Evolutionary conservation across 1,139 yeast genomes (phyloP), one percentile per base, ranked within the genome.

Genomic region (Candida glucosophila): DNA sequence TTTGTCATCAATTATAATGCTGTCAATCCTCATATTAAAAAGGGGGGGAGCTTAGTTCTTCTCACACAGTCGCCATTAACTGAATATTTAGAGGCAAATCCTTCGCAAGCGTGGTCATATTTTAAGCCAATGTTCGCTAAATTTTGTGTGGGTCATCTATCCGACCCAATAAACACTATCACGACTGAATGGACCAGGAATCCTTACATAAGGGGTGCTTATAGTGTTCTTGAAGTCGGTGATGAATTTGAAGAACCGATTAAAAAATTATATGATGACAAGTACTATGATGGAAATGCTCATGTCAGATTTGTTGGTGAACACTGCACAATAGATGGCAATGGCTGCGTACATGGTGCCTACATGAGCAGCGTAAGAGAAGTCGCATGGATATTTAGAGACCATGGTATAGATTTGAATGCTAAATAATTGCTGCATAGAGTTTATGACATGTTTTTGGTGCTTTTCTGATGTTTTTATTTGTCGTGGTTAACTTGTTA

Each of bases 291-390:
- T 18, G 65, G 68, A 16, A 40, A 48, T n/a, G 39, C 49, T 6
- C 52, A 63, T 10, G 58, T 83, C 5, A 57, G 90, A 27, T 83
- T 83, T 55, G 94, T 93, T 0, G 95, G 95, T 8, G 95, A 83
- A 47, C 94, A 81, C 43, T 73, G 92, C 2, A 67, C 70, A 14
- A 53, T 65, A 39, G 83, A 78, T 32, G 94, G 93, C 5, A 75
- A 78, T 18, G 95, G 94, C 0, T 82, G 94, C 53, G 86, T 77
- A 5, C 90, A 83, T 51, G 83, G 86, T 20, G 85, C 86, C 8
- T 73, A 79, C 70, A 49, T 53, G 36, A 70, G 83, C 41, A 95
- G 94, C 2, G 49, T 47, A 29, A 66, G 92, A 36, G 94, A 81
- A 38, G 92, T 88, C 4, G 30, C 43, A 14, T 58, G 66, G 57